These are phyloP conservation scores for Nicotiana paniculata DNA, from an alignment of 257 asterid species.

Conservation along the genomic window DNA sequence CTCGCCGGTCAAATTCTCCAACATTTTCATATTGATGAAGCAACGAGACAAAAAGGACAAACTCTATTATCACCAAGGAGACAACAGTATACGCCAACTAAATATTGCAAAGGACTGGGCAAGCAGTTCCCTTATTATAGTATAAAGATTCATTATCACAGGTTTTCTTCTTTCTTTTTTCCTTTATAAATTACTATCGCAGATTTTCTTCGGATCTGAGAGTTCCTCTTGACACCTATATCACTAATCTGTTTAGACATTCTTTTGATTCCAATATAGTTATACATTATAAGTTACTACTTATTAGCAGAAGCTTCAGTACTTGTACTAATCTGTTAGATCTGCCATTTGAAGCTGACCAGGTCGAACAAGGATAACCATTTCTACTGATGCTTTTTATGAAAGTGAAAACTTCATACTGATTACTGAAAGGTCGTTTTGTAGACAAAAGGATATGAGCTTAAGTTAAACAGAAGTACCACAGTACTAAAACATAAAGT, in stretches of 20 bases:
- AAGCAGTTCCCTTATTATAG: not conserved
- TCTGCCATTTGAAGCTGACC: not conserved
- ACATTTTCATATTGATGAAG: not conserved
- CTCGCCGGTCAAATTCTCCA: not conserved
- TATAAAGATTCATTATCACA: not conserved
- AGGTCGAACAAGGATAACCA: conserved; percentile 2
- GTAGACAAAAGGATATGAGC: not conserved
- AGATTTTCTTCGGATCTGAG: not conserved
- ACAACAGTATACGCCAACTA: not conserved
- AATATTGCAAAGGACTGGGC: not conserved
- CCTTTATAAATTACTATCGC: not conserved
- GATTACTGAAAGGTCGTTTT: not conserved
- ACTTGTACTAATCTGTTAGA: not conserved
- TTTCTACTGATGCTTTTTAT: not conserved
- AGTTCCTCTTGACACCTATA: not conserved
- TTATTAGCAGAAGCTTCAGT: not conserved
- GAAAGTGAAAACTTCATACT: not conserved
- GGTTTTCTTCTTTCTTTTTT: not conserved
- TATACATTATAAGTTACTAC: not conserved
- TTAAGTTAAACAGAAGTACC: not conserved
- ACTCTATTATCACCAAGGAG: not conserved
- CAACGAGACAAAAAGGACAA: not conserved
- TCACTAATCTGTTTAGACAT: not conserved
- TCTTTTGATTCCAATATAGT: not conserved
- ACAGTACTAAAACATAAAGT: not conserved